Percentiles rank a stretch among this genome's conserved stretches.
Conservation (phyloP, 345 rosid species). For the Leavenworthia alabamica region DNA sequence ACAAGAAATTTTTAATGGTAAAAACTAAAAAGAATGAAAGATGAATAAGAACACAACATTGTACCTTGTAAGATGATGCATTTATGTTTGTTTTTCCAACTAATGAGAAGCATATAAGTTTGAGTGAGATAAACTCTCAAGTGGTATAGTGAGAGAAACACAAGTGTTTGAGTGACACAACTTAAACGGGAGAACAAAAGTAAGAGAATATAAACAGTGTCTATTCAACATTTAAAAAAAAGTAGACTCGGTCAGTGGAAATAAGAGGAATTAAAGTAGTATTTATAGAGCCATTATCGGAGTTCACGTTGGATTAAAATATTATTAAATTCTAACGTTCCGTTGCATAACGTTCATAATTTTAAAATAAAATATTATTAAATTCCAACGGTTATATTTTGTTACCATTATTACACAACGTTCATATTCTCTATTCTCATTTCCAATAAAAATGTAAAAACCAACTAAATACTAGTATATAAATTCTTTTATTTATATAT, state of each 20-base stretch:
- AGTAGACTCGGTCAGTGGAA: background rate
- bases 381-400: background rate
- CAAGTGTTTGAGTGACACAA: too few relatives aligned
- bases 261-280: too few relatives aligned
- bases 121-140: too few relatives aligned
- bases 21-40: background rate
- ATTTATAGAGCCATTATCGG: background rate
- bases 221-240: background rate
- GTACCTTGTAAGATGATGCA: background rate
- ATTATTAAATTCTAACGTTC: background rate
- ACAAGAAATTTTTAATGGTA: background rate
- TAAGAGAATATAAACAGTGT: background rate
- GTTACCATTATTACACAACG: too few relatives aligned
- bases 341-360: background rate
- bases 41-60: background rate
- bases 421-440: too few relatives aligned
- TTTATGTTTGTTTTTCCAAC: too few relatives aligned
- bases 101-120: too few relatives aligned
- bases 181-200: background rate
- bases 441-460: too few relatives aligned
- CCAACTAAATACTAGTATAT: too few relatives aligned
- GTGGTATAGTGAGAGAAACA: too few relatives aligned
- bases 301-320: background rate
- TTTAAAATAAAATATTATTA: background rate
- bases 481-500: too few relatives aligned